phyloP scores from a whole-genome alignment of 192 early-diverging fungal genomes.

The Gonapodya prolifera region DNA sequence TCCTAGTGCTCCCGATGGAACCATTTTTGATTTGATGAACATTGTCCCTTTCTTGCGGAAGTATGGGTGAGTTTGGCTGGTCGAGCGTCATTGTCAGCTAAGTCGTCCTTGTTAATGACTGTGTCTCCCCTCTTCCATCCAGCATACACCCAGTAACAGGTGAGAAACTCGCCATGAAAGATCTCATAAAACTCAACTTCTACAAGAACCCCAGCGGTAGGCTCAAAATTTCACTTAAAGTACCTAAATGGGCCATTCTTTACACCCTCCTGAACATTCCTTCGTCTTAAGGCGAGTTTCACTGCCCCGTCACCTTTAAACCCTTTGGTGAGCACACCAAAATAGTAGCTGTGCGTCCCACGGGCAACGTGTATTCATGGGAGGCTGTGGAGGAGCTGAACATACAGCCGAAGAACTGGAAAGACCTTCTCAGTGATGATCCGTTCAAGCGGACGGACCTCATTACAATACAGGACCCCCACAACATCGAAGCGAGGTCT shows the following conservation, averaged over 20 bases:
- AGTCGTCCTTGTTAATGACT: not conserved
- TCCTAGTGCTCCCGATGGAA: slow-evolving; percentile 67
- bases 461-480: slow-evolving; percentile 82
- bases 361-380: slow-evolving; percentile 79
- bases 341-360: slow-evolving; percentile 72
- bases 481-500: slow-evolving; percentile 51
- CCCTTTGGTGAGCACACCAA: slow-evolving; percentile 71
- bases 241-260: not conserved
- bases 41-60: slow-evolving; percentile 68
- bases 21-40: slow-evolving; percentile 75
- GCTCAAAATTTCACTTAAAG: not conserved
- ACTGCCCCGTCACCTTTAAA: slow-evolving; percentile 85
- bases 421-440: slow-evolving; percentile 74
- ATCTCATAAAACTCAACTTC: slow-evolving; percentile 67
- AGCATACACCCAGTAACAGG: slow-evolving; percentile 78
- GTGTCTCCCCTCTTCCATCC: not conserved
- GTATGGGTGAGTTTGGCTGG: slow-evolving; percentile 19
- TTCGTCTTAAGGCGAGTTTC: slow-evolving; percentile 47
- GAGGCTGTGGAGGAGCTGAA: slow-evolving; percentile 79
- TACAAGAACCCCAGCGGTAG: slow-evolving; percentile 47
- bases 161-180: slow-evolving; percentile 51
- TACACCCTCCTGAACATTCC: not conserved
- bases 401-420: slow-evolving; percentile 72
- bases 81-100: no score
- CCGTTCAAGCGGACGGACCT: slow-evolving; percentile 79